phyloP scores from a whole-genome alignment of 2,329 filamentous ascomycete genomes.

The Curvularia eragrostidis region DNA sequence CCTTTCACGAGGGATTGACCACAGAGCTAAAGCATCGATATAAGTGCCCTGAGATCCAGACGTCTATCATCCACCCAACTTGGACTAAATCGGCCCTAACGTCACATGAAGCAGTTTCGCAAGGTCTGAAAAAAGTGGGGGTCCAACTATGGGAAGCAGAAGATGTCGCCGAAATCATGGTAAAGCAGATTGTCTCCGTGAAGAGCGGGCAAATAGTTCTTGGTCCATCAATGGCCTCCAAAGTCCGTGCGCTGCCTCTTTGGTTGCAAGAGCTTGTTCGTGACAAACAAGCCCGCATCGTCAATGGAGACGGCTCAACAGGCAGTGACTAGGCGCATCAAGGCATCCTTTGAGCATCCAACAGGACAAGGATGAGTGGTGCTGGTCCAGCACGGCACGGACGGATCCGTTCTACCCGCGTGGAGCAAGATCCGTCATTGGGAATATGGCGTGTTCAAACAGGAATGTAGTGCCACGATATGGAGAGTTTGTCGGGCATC shows the following conservation, averaged over 20 bases:
- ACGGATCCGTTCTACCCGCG: slow-evolving; percentile 5
- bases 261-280: slow-evolving; percentile 47
- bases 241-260: slow-evolving; percentile 38
- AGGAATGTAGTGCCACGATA: slow-evolving; percentile 7
- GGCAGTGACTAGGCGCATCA: slow-evolving; percentile 21
- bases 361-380: neutral
- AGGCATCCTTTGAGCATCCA: slow-evolving; percentile 10
- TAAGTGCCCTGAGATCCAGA: slow-evolving; percentile 53
- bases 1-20: slow-evolving; percentile 46
- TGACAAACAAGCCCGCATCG: slow-evolving; percentile 39
- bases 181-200: slow-evolving; percentile 52
- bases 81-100: slow-evolving; percentile 53
- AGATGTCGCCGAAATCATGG: slow-evolving; percentile 52
- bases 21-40: slow-evolving; percentile 53
- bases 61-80: slow-evolving; percentile 52
- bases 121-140: slow-evolving; percentile 41
- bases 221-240: slow-evolving; percentile 35
- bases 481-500: neutral
- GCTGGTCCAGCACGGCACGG: slow-evolving; percentile 1
- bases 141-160: slow-evolving; percentile 49
- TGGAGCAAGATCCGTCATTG: slow-evolving; percentile 7
- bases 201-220: slow-evolving; percentile 53
- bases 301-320: slow-evolving; percentile 37
- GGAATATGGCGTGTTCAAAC: slow-evolving; percentile 7
- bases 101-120: slow-evolving; percentile 33